Evolutionary conservation across 108 stramenopile genomes (phyloP).

Genomic region (Discostella pseudostelligera): DNA sequence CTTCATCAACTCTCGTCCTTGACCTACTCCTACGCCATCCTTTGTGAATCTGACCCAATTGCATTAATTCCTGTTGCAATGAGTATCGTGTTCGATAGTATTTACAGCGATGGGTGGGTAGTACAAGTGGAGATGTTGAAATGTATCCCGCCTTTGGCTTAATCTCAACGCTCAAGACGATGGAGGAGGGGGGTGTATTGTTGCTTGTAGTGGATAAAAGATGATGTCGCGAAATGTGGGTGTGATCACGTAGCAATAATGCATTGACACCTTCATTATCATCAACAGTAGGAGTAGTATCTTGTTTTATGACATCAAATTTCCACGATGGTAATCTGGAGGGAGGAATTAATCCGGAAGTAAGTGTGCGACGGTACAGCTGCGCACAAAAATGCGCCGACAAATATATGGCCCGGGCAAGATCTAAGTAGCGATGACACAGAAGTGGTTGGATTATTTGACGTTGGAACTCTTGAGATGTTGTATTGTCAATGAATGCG

Average conservation of each 20-base stretch:
- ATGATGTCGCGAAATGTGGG: slow-evolving; percentile 19
- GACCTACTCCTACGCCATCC: slow-evolving; percentile 43
- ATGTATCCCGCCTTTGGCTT: slow-evolving; percentile 83
- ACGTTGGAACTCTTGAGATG: slow-evolving; percentile 25
- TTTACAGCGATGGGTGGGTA: slow-evolving; percentile 57
- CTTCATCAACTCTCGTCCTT: slow-evolving; percentile 20
- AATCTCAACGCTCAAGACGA: slow-evolving; percentile 48
- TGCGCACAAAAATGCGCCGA: slow-evolving; percentile 17
- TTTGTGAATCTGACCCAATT: slow-evolving; percentile 39
- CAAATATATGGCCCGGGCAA: slow-evolving; percentile 15
- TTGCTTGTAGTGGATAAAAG: neutral
- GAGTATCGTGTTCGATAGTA: slow-evolving; percentile 50
- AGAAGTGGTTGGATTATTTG: slow-evolving; percentile 31
- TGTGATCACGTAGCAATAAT: slow-evolving; percentile 40
- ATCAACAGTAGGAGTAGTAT: neutral
- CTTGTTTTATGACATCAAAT: neutral
- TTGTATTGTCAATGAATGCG: slow-evolving; percentile 9
- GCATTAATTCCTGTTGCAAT: slow-evolving; percentile 54
- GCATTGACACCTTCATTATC: slow-evolving; percentile 18
- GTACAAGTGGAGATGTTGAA: slow-evolving; percentile 63
- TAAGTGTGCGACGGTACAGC: slow-evolving; percentile 21
- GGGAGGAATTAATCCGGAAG: slow-evolving; percentile 31
- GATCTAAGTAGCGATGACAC: slow-evolving; percentile 43
- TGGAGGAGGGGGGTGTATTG: no score
- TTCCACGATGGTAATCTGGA: slow-evolving; percentile 37